These are phyloP conservation scores for Diddensiella transvaalensis DNA, from an alignment of 805 yeast genomes.

Conservation along the genomic window DNA sequence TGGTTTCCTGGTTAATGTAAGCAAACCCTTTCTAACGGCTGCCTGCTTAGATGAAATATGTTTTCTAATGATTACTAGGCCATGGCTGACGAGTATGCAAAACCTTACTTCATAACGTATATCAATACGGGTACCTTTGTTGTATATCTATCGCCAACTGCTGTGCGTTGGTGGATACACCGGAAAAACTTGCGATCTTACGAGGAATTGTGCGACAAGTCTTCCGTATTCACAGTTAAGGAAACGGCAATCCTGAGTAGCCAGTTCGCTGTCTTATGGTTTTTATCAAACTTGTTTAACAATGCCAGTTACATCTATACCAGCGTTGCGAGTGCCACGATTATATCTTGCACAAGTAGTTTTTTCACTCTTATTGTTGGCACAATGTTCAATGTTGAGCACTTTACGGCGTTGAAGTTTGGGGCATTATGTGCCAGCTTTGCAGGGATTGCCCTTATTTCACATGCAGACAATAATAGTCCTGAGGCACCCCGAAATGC, in stretches of 20 bases:
- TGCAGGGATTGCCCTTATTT: slow-evolving; percentile 75
- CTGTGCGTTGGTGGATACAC: slow-evolving; percentile 6
- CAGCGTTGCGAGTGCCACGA: slow-evolving; percentile 91
- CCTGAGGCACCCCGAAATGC: slow-evolving; percentile 30
- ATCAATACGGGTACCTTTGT: slow-evolving; percentile 82
- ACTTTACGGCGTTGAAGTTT: slow-evolving; percentile 59
- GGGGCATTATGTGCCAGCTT: slow-evolving; percentile 69
- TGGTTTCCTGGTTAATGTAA: slow-evolving; percentile 73
- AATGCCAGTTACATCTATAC: slow-evolving; percentile 87
- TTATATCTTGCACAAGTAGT: slow-evolving; percentile 85
- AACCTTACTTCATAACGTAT: slow-evolving; percentile 92
- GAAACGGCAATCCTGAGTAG: slow-evolving; percentile 75
- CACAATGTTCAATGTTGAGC: slow-evolving; percentile 64
- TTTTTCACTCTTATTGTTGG: slow-evolving; percentile 90
- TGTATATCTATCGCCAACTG: slow-evolving; percentile 51
- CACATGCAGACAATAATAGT: slow-evolving; percentile 43
- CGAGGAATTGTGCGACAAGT: neutral
- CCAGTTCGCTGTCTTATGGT: slow-evolving; percentile 88
- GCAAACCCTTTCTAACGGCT: slow-evolving; percentile 1
- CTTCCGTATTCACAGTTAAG: slow-evolving; percentile 26
- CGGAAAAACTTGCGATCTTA: neutral
- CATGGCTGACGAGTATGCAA: slow-evolving; percentile 50
- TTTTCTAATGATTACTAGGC: slow-evolving; percentile 43
- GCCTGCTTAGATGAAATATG: slow-evolving; percentile 31
- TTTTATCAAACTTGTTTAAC: slow-evolving; percentile 79